Evolutionary conservation across 1,139 yeast species (phyloP), one percentile per base, ranked within the genome.

Genomic region (Kurtzmaniella natalensis): DNA sequence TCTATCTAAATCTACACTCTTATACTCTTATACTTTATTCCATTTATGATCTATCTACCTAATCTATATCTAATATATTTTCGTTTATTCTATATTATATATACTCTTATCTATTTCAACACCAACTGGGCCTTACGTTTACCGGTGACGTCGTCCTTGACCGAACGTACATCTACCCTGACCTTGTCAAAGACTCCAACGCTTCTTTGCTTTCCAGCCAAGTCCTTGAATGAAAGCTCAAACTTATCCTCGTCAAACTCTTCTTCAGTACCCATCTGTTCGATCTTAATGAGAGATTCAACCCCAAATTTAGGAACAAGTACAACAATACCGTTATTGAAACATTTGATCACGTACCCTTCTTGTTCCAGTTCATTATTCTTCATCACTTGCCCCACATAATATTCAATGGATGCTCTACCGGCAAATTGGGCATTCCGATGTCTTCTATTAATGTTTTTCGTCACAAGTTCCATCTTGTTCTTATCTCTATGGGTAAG

Each of bases 361-460:
- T 88, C 94, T 54, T 88, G 95, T 24, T 64, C 65, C 24, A 78
- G 61, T 42, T 81, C 83, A 43, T 78, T 76, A 51, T 79, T 80
- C 56, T 88, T 84, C 83, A 94, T 83, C 23, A 89, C 96, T 63
- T 94, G 98, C 10, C 98, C 98, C 30, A 94, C 98, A 51, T 87
- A 92, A 59, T 92, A 94, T 56, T 94, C 98, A 44, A 94, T 87
- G 56, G 95, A 85, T 22, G 98, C 96, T 53, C 99, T 76, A 24
- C 98, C 98, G 2, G 98, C 99, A 70, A 92, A 86, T 61, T 94
- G 99, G 0, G 98, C 98, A 57, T 92, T 94, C 59, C 98, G 79
- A 57, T 94, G 99, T 49, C 96, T 82, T 50, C 73, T 81, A 64
- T 94, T 94, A 53, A 94, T 89, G 53, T 92, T 94, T 48, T 78